phyloP scores from a whole-genome alignment of 768 basidiomycete genomes.

The Boletus tomentosulus region DNA sequence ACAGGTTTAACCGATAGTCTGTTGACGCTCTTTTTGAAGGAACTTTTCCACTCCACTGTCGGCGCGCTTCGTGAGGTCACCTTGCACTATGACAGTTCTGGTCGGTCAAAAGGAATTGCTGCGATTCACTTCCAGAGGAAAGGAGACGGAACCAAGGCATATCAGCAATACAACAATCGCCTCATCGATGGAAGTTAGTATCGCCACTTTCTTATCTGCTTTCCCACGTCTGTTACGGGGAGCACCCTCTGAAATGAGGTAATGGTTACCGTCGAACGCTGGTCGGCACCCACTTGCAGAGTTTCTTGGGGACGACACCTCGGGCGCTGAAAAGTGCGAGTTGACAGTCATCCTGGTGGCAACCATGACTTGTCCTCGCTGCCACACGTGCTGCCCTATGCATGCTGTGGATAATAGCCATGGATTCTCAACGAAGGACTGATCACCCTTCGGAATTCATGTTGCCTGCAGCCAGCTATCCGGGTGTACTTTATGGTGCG shows the following conservation, averaged over 20 bases:
- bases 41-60: conserved; percentile 87
- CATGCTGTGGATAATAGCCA: conserved; percentile 23
- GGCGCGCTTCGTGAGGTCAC: conserved; percentile 82
- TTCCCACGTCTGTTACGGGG: conserved; percentile 28
- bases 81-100: conserved; percentile 78
- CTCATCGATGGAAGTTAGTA: conserved; percentile 99
- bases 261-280: conserved; percentile 20
- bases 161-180: conserved; percentile 93
- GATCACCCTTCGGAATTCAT: conserved; percentile 26
- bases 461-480: conserved; percentile 24
- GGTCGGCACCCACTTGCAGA: conserved; percentile 19
- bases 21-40: conserved; percentile 46
- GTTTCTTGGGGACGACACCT: conserved; percentile 20
- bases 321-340: conserved; percentile 30
- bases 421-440: conserved; percentile 23
- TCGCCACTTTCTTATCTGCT: conserved; percentile 45
- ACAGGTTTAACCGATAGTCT: background rate
- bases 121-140: conserved; percentile 80
- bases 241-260: conserved; percentile 15
- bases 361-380: conserved; percentile 29
- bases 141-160: conserved; percentile 90
- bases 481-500: conserved; percentile 26
- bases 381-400: conserved; percentile 13
- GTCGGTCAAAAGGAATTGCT: conserved; percentile 89
- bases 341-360: conserved; percentile 28